phyloP scores from a whole-genome alignment of 2,329 filamentous ascomycete genomes.

The Venturia oleaginea region DNA sequence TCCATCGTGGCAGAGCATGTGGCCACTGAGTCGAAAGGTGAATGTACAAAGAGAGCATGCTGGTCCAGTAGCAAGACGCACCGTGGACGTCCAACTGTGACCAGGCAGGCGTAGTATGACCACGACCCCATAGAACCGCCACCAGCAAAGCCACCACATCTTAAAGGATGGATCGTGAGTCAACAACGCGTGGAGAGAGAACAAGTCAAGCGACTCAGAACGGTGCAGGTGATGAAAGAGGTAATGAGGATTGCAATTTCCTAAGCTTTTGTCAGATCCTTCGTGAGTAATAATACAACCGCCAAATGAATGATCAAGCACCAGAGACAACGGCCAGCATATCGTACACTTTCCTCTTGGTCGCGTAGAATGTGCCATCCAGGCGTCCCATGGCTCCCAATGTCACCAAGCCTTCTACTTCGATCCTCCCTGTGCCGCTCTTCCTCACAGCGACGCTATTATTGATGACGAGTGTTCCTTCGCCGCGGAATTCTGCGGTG shows the following conservation, averaged over 20 bases:
- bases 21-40: not conserved
- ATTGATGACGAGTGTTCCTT: constrained; percentile 85
- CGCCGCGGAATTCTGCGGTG: constrained; percentile 83
- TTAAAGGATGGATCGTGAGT: not conserved
- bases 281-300: constrained; percentile 12
- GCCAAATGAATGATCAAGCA: constrained; percentile 23
- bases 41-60: not conserved
- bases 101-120: not conserved
- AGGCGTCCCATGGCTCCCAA: constrained; percentile 16
- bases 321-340: constrained; percentile 84
- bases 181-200: not conserved
- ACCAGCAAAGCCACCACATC: not conserved
- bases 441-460: constrained; percentile 83
- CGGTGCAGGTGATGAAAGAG: not conserved
- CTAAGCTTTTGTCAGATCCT: not conserved
- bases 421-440: constrained; percentile 75
- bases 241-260: not conserved
- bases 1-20: constrained; percentile 1
- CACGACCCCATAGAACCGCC: not conserved
- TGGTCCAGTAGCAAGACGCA: not conserved
- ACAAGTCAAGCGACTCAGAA: not conserved
- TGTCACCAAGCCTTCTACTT: constrained; percentile 54
- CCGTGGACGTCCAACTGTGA: not conserved
- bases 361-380: constrained; percentile 71
- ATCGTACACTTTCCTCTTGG: constrained; percentile 87